phyloP scores from a whole-genome alignment of 371 early-diverging fungal genomes.

The Mucor lusitanicus region DNA sequence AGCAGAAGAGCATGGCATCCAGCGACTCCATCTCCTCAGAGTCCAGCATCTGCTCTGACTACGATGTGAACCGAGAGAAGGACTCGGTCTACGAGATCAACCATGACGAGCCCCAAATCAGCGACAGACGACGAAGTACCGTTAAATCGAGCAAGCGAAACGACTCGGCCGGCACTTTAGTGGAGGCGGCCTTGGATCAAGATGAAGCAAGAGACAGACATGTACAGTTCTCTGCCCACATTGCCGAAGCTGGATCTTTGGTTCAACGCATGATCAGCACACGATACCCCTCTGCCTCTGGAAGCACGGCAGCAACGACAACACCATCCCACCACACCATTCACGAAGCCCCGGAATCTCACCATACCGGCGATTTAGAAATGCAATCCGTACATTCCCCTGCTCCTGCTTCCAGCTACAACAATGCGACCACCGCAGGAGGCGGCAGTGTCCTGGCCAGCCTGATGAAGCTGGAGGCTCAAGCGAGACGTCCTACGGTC shows the following conservation, averaged over 20 bases:
- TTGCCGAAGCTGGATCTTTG: conserved; percentile 44
- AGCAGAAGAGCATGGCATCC: background rate
- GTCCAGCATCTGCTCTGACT: conserved; percentile 5
- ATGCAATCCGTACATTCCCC: conserved; percentile 1
- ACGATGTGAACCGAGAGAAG: background rate
- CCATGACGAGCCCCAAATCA: background rate
- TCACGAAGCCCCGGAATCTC: conserved; percentile 9
- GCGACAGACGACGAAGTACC: conserved; percentile 1
- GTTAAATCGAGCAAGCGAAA: background rate
- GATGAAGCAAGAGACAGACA: conserved; percentile 45
- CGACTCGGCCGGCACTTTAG: conserved; percentile 23
- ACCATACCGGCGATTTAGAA: conserved; percentile 1
- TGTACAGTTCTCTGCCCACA: conserved; percentile 49
- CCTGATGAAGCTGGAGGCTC: conserved; percentile 46
- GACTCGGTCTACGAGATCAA: background rate
- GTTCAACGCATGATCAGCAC: conserved; percentile 43
- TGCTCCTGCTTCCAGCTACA: background rate
- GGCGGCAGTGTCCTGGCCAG: conserved; percentile 44
- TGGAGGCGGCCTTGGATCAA: conserved; percentile 51
- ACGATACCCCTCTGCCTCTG: conserved; percentile 7
- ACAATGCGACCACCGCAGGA: background rate
- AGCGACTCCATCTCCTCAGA: conserved; percentile 1
- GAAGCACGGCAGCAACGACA: background rate
- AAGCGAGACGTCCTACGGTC: conserved; percentile 7
- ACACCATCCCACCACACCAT: background rate